Evolutionary conservation across 2,329 filamentous ascomycete genomes (phyloP), one percentile per base, ranked within the genome.

Genomic region (Trichocomaceae sp.): DNA sequence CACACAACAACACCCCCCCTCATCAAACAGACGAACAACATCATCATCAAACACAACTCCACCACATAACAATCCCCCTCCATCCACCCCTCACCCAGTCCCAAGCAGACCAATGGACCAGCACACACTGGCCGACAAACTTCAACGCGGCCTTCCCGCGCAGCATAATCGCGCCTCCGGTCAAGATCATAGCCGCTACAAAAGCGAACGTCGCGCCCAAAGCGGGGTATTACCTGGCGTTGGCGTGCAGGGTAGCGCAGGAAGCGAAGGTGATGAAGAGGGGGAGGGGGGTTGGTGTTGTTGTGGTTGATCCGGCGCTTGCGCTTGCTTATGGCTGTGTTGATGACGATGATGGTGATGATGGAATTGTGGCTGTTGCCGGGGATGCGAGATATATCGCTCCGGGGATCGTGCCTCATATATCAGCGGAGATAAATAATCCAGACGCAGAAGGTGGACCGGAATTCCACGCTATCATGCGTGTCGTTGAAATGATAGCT

Each of bases 391-490:
- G 75, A 49, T 76, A 70, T 62, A 17, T 63, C 8, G 54, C 57
- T 2, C 61, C 57, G 0, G 41, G 49, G 6, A 61, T 58, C 0
- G 37, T 47, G 8, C 9, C 9, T 6, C 22, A 23, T 12, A 17
- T 3, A 5, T 15, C 13, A 6, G 8, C 5, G 2, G 17, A 58
- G 0, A 58, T 51, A 42, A 39, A 69, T 48, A 56, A 70, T n/a
- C 52, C 68, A 0, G 69, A 73, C 49, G 42, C 65, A 3, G 72
- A 76, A 56, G 73, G 73, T 12, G 70, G 73, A 2, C 73, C 74
- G 1, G 72, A 75, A 50, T 64, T 72, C n/a, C 75, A 77, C 57
- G 72, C 75, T 2, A 58, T 76, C 48, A 76, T 77, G 74, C 71
- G 74, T 19, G 72, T 63, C 8, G 65, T 72, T 10, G 72, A 73